Conservation (phyloP, 345 rosid genomes). For the Corchorus olitorius region DNA sequence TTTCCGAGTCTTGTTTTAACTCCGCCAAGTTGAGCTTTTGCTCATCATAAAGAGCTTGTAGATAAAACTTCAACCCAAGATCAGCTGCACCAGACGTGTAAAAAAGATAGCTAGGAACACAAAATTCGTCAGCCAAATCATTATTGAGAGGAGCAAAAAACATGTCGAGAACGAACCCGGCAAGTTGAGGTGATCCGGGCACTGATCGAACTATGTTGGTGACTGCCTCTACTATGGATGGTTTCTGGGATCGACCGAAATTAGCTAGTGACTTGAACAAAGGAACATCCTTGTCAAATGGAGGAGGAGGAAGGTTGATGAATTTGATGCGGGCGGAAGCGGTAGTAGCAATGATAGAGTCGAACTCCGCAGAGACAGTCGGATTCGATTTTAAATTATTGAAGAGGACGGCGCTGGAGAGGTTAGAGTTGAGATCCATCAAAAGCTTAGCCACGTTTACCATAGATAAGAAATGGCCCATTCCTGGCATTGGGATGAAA, state of each 20-base stretch:
- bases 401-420: slow-evolving; percentile 48
- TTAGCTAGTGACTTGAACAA: neutral
- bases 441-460: slow-evolving; percentile 43
- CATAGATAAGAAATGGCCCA: slow-evolving; percentile 45
- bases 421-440: slow-evolving; percentile 26
- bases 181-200: neutral
- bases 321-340: neutral
- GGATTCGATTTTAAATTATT: neutral
- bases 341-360: neutral
- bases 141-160: neutral
- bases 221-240: neutral
- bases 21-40: neutral
- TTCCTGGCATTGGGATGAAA: slow-evolving; percentile 43
- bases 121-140: neutral
- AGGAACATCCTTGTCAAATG: neutral
- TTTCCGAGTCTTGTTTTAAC: neutral
- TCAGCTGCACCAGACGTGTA: neutral
- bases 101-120: neutral
- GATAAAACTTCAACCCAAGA: neutral
- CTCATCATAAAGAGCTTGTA: neutral
- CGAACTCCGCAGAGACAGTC: neutral
- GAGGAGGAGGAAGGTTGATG: neutral
- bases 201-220: neutral
- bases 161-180: neutral
- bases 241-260: neutral